These are phyloP conservation scores for Macrocybe gigantea DNA, from an alignment of 768 basidiomycete genomes.

Conservation along the genomic window DNA sequence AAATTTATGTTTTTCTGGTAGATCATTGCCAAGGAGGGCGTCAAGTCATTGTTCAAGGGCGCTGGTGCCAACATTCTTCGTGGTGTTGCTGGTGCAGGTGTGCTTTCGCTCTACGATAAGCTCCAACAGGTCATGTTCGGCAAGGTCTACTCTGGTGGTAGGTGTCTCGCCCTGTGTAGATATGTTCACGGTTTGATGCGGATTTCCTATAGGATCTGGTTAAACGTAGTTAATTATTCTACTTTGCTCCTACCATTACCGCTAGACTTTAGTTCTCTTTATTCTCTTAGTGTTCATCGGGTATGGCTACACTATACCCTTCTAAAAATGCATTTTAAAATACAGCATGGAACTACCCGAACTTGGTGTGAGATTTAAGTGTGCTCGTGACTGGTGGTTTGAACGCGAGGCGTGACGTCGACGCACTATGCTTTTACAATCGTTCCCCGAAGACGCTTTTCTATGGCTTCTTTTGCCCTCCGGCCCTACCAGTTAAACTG, in stretches of 20 bases:
- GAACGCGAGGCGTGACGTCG: neutral
- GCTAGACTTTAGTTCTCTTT: constrained; percentile 7
- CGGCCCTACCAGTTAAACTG: constrained; percentile 90
- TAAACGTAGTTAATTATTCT: constrained; percentile 20
- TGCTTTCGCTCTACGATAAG: constrained; percentile 98
- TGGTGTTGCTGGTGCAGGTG: constrained; percentile 99
- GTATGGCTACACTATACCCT: constrained; percentile 39
- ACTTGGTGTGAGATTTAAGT: neutral
- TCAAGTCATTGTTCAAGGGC: constrained; percentile 97
- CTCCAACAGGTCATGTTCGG: constrained; percentile 94
- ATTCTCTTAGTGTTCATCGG: constrained; percentile 21
- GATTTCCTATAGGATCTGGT: constrained; percentile 34
- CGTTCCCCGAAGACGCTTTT: neutral
- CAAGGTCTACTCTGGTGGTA: constrained; percentile 98
- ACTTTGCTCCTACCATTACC: constrained; percentile 7
- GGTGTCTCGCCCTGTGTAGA: constrained; percentile 12
- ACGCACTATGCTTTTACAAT: neutral
- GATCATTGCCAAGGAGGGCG: constrained; percentile 93
- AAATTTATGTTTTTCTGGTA: too few relatives aligned
- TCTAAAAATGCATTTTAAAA: constrained; percentile 26
- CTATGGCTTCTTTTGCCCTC: constrained; percentile 28
- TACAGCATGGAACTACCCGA: constrained; percentile 5
- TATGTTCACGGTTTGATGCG: constrained; percentile 1
- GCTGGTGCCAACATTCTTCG: constrained; percentile 94
- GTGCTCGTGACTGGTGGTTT: neutral